A percentile compares a stretch with the other conserved stretches of the same genome.
Conservation (phyloP, 108 stramenopile species). For the Schizochytrium sp. region DNA sequence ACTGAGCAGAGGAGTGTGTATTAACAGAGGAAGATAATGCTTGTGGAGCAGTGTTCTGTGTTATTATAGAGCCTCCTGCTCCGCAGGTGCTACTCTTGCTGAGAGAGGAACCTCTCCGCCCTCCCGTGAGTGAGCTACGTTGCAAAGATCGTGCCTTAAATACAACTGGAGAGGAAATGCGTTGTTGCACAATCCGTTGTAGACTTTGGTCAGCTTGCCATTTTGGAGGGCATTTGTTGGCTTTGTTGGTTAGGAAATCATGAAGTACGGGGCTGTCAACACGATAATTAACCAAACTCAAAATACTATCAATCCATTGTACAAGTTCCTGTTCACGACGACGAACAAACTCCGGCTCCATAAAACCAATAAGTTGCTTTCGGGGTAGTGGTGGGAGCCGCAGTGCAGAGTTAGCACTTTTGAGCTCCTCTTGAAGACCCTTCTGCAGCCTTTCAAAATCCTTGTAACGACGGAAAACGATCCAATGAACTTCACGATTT, state of each 20-base stretch:
- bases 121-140: background rate
- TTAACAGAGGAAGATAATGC: no score
- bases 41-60: no score
- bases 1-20: background rate
- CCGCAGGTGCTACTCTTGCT: no score
- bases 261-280: slow-evolving; percentile 47
- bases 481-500: background rate
- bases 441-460: slow-evolving; percentile 55
- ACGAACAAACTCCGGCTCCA: slow-evolving; percentile 55
- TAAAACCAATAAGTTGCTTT: slow-evolving; percentile 54
- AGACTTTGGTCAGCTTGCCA: slow-evolving; percentile 28
- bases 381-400: slow-evolving; percentile 32
- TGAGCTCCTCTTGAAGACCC: slow-evolving; percentile 31
- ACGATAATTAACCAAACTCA: background rate
- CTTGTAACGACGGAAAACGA: slow-evolving; percentile 46
- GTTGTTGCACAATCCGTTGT: slow-evolving; percentile 24
- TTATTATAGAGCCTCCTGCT: no score
- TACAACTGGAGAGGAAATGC: slow-evolving; percentile 14
- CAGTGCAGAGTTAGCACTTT: slow-evolving; percentile 22
- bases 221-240: slow-evolving; percentile 32
- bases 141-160: background rate
- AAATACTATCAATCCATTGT: slow-evolving; percentile 42
- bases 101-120: background rate
- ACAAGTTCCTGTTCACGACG: slow-evolving; percentile 4
- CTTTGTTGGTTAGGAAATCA: slow-evolving; percentile 40